A percentile compares a stretch with the other conserved stretches of the same genome.
phyloP scores from a whole-genome alignment of 2,329 filamentous ascomycete species.

The Monilinia polystroma region DNA sequence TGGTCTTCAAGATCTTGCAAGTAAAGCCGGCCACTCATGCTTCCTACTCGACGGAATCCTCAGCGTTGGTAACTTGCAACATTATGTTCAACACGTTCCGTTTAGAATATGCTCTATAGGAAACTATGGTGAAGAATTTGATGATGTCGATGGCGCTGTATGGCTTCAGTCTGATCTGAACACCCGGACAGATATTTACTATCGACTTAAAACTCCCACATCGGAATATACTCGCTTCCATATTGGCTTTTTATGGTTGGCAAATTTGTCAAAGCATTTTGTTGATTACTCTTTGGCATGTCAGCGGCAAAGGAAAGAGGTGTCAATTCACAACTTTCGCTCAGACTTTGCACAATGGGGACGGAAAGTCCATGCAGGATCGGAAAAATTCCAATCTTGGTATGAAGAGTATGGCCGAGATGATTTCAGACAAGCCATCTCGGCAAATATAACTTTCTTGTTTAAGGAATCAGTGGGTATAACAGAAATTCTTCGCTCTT shows the following conservation, averaged over 20 bases:
- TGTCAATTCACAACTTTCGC: slow-evolving; percentile 58
- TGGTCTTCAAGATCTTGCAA: slow-evolving; percentile 53
- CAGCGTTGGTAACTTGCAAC: slow-evolving; percentile 43
- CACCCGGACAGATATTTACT: slow-evolving; percentile 55
- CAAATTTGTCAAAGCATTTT: slow-evolving; percentile 67
- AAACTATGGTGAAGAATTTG: slow-evolving; percentile 56
- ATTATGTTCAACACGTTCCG: slow-evolving; percentile 54
- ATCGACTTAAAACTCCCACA: slow-evolving; percentile 57
- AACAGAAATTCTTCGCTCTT: slow-evolving; percentile 31
- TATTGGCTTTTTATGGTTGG: slow-evolving; percentile 66
- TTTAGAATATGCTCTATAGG: slow-evolving; percentile 64
- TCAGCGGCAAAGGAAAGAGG: slow-evolving; percentile 33
- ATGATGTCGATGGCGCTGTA: slow-evolving; percentile 53
- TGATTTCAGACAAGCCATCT: slow-evolving; percentile 64
- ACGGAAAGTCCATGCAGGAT: slow-evolving; percentile 44
- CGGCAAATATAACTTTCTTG: slow-evolving; percentile 61
- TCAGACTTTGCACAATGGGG: slow-evolving; percentile 59
- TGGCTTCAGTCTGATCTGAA: slow-evolving; percentile 62
- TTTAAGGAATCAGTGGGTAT: slow-evolving; percentile 60
- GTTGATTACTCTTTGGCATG: slow-evolving; percentile 55
- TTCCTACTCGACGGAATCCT: slow-evolving; percentile 63
- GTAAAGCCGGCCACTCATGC: slow-evolving; percentile 40
- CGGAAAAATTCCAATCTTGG: slow-evolving; percentile 55
- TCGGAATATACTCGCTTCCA: slow-evolving; percentile 63
- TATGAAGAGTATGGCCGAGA: slow-evolving; percentile 47